Evolutionary conservation across 2,329 filamentous ascomycete species (phyloP), one percentile per base, ranked within the genome.

Genomic region (Escovopsis weberi): DNA sequence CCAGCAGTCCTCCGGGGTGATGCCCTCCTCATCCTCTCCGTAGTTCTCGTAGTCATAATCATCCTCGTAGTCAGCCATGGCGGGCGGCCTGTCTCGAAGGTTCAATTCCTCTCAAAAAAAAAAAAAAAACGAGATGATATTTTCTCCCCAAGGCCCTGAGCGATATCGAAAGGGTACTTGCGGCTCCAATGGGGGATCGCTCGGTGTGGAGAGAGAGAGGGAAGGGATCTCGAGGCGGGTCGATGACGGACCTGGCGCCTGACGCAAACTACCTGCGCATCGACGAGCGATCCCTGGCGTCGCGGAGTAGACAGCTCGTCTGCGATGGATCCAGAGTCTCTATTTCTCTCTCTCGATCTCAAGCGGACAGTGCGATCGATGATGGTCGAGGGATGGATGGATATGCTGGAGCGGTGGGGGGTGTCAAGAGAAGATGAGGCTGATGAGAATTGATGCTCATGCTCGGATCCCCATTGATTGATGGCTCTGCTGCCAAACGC

Each of bases 1-100:
- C 91, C 93, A 98, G 70, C 87, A 95, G 66, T 98, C 93, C 68
- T 96, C 91, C 47, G 88, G 85, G 26, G 88, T 94, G 66, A 96
- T 94, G 53, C 70, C 70, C 46, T 72, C 67, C 48, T 80, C 75
- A 33, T 76, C 79, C 48, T 82, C 78, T 45, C 74, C 77, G 54
- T 82, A 82, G 49, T 78, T 75, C 47, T 81, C 80, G 58, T 86
- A 85, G 48, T 79, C 74, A 60, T 66, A 72, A 10, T 67, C 65
- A 39, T 72, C 67, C 43, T 74, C 72, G 61, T 76, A 74, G 46
- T 72, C 69, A 26, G 69, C 70, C 71, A 75, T 75, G 51, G 41
- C 61, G 56, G 42, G 39, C 44, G 32, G 12, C 33, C 19, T 5
- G 26, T 38, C 28, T 39, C 37, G 6, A 18, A 26, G 19, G 12